Base-by-base conservation (phyloP, 768 basidiomycete species). In the Postia placenta region DNA sequence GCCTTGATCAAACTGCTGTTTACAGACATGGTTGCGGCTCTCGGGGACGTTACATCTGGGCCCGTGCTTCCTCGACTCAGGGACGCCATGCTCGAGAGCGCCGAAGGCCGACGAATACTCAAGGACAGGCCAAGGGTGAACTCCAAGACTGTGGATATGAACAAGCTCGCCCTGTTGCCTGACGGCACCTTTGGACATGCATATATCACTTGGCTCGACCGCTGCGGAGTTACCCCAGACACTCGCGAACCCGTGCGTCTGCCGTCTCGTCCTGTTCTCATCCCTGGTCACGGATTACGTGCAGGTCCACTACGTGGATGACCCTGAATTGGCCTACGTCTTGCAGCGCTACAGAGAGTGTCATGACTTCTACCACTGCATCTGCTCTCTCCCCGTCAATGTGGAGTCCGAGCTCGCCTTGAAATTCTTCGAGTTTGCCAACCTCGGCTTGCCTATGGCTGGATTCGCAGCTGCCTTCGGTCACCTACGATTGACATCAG, bases 311-410 rank as follows among this genome's bases (percentile, higher is more conserved):
- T 98, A 97, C 61, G 85, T 98, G 49, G 80, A 87, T 61, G 92
- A 97, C 60, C 92, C 93, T 2, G 94, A 96, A 60, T 79, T 96
- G 11, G 96, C 96, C 22, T 98, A 96, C 66, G 89, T 98, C 48
- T 92, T 99, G 87, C 91, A 94, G 57, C 85, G 95, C 44, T 99
- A 98, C 65, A 85, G 95, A 22, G 94, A 99, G 69, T 95, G 88
- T 55, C 96, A 99, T 67, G 95, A 99, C 69, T 86, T 98, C 57
- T 96, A 97, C 63, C 96, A 99, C 62, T 90, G 89, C 60, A 77
- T 98, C 52, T 83, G 83, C 69, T 81, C 81, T 57, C 75, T 98
- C 7, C 93, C 92, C 0, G 92, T 97, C 50, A 85, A 84, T 52
- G 87, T 95, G 60, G 80, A 87, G 49, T 90, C 87, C 41, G 96